Evolutionary conservation across 306 rosid genomes (phyloP).

Genomic region (Trifolium repens): DNA sequence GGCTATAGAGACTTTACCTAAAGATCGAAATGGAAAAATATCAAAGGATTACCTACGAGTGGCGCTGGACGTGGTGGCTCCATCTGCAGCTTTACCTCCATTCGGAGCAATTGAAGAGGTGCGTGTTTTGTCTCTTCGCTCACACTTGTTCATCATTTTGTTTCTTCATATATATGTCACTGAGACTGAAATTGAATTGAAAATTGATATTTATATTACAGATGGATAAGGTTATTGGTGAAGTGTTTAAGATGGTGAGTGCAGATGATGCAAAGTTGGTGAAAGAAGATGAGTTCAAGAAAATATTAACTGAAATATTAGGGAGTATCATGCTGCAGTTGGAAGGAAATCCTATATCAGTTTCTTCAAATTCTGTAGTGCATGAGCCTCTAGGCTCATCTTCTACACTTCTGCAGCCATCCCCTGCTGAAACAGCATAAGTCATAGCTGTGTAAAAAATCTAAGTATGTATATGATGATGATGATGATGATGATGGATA

Average conservation of each 20-base stretch:
- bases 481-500: not conserved
- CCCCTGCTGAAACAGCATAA: slow-evolving; percentile 49
- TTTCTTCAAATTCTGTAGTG: slow-evolving; percentile 84
- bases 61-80: slow-evolving; percentile 69
- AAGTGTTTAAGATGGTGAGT: slow-evolving; percentile 59
- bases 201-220: slow-evolving; percentile 29
- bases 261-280: slow-evolving; percentile 71
- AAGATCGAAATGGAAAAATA: slow-evolving; percentile 74
- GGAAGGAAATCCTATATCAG: slow-evolving; percentile 72
- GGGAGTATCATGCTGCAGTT: slow-evolving; percentile 80
- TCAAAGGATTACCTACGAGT: slow-evolving; percentile 66
- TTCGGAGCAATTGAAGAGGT: slow-evolving; percentile 86
- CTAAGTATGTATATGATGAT: not conserved
- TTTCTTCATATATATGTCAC: not conserved
- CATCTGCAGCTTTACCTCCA: slow-evolving; percentile 86
- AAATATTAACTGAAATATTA: slow-evolving; percentile 64
- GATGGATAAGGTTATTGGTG: slow-evolving; percentile 76
- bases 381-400: slow-evolving; percentile 84
- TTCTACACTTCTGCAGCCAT: slow-evolving; percentile 77
- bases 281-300: slow-evolving; percentile 92
- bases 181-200: slow-evolving; percentile 1
- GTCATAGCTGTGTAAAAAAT: not conserved
- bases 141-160: not conserved
- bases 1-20: slow-evolving; percentile 70
- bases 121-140: not conserved